Evolutionary conservation across 768 basidiomycete genomes (phyloP).

Genomic region (Suillus discolor): DNA sequence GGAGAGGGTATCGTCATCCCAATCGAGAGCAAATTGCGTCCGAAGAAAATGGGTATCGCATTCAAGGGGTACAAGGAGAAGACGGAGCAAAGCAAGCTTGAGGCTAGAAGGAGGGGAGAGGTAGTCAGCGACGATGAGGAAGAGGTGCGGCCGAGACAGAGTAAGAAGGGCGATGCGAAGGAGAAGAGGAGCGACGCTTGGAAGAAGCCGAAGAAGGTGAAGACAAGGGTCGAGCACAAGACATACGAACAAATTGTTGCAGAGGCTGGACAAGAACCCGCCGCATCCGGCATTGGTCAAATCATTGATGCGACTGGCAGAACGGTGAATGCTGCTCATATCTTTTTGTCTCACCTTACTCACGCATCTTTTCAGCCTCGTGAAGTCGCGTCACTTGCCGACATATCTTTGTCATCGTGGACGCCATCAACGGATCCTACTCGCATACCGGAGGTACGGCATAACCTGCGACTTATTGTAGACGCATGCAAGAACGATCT

Average conservation of each 20-base stretch:
- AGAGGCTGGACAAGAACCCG: conserved; percentile 70
- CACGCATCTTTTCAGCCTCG: conserved; percentile 55
- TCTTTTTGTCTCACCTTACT: conserved; percentile 6
- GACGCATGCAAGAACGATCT: conserved; percentile 84
- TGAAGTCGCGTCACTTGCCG: conserved; percentile 84
- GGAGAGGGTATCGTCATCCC: conserved; percentile 89
- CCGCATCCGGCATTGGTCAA: conserved; percentile 66
- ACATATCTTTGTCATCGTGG: conserved; percentile 78
- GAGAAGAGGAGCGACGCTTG: conserved; percentile 75
- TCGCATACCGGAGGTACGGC: conserved; percentile 94
- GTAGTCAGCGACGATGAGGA: conserved; percentile 71
- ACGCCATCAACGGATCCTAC: conserved; percentile 85
- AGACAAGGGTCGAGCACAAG: conserved; percentile 88
- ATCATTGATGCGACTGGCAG: conserved; percentile 96
- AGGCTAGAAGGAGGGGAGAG: conserved; percentile 77
- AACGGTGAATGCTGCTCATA: conserved; percentile 56
- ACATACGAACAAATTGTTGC: conserved; percentile 96
- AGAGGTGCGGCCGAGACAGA: conserved; percentile 25
- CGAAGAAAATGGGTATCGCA: conserved; percentile 86
- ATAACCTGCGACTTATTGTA: conserved; percentile 87
- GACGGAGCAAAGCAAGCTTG: conserved; percentile 80
- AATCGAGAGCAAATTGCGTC: conserved; percentile 81
- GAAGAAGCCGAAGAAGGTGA: conserved; percentile 85
- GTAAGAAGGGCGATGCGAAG: conserved; percentile 46
- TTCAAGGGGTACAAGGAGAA: conserved; percentile 87